Conservation (phyloP, 176 grass and related monocot genomes). For the Aegilops speltoides region DNA sequence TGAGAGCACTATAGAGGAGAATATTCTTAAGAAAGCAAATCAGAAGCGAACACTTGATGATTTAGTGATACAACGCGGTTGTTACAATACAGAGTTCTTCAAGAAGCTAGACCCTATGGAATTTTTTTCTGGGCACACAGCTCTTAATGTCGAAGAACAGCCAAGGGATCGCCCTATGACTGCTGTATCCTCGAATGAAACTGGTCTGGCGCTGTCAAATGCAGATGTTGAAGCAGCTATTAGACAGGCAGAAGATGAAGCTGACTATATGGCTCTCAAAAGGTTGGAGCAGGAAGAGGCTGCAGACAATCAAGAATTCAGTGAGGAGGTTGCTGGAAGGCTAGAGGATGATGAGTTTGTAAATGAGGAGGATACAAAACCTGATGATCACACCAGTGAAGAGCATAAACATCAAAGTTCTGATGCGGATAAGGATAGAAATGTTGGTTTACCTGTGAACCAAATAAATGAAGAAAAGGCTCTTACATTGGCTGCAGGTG, state of each 20-base stretch:
- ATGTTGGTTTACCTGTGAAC: constrained; percentile 34
- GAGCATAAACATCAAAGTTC: constrained; percentile 55
- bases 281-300: constrained; percentile 95
- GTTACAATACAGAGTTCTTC: constrained; percentile 99
- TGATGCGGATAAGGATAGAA: constrained; percentile 55
- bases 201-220: constrained; percentile 51
- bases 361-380: constrained; percentile 81
- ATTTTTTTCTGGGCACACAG: constrained; percentile 76
- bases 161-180: constrained; percentile 35
- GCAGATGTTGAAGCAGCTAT: constrained; percentile 97
- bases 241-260: constrained; percentile 97
- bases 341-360: constrained; percentile 76
- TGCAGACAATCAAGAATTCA: constrained; percentile 98
- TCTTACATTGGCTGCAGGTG: constrained; percentile 73
- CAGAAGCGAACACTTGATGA: constrained; percentile 96
- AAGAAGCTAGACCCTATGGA: constrained; percentile 98
- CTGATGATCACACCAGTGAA: constrained; percentile 64
- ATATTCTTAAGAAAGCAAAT: constrained; percentile 98
- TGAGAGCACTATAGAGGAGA: constrained; percentile 98
- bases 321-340: constrained; percentile 73
- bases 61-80: constrained; percentile 93
- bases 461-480: constrained; percentile 68
- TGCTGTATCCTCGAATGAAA: constrained; percentile 45
- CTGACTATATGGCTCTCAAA: constrained; percentile 99
- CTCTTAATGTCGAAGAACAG: constrained; percentile 39